Evolutionary conservation across 805 yeast genomes (phyloP).

Genomic region (Candida sphagnicola): DNA sequence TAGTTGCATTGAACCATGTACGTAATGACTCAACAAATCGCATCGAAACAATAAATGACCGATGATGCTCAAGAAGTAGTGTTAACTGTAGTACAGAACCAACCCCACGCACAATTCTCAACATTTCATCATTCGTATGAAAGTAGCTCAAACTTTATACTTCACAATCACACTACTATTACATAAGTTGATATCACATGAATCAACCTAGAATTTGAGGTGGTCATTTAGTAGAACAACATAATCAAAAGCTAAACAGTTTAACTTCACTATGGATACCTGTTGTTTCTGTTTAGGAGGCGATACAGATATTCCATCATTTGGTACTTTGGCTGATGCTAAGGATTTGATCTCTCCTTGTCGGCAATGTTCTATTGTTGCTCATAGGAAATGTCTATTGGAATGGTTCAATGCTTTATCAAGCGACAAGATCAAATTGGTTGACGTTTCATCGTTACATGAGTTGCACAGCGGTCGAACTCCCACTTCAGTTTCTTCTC

Average conservation of each 20-base stretch:
- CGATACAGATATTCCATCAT: constrained; percentile 36
- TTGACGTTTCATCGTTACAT: constrained; percentile 1
- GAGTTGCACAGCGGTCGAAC: background rate
- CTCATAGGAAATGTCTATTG: constrained; percentile 35
- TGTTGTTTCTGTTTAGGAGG: constrained; percentile 40
- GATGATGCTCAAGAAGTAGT: no score
- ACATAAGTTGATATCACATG: no score
- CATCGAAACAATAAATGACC: no score
- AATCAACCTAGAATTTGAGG: no score
- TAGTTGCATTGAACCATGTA: no score
- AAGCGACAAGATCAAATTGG: constrained; percentile 18
- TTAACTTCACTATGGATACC: constrained; percentile 3
- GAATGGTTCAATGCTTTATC: constrained; percentile 40
- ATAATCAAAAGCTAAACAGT: background rate
- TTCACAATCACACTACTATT: no score
- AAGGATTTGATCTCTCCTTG: constrained; percentile 35
- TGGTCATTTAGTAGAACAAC: no score
- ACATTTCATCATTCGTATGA: no score
- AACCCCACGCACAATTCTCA: no score
- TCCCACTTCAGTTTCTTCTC: background rate
- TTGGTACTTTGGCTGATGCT: constrained; percentile 32
- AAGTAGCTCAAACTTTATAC: no score
- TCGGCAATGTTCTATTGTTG: constrained; percentile 29
- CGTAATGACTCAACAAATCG: no score
- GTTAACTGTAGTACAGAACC: no score